Conservation (phyloP, 257 asterid species). For the Petunia axillaris region DNA sequence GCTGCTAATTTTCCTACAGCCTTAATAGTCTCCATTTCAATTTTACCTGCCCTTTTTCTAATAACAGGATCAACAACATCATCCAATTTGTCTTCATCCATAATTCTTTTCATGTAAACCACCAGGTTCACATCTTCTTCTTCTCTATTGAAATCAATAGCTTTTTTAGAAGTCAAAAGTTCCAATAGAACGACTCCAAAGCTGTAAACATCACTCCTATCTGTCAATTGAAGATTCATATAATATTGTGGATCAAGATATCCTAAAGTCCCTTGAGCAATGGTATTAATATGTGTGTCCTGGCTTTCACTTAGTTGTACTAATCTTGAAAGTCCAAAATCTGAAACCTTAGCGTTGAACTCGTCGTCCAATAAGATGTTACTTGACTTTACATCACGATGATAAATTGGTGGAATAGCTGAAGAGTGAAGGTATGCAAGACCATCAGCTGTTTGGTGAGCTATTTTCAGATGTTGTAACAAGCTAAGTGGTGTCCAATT, state of each 20-base stretch:
- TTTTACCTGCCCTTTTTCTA: conserved; percentile 47
- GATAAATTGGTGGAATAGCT: conserved; percentile 58
- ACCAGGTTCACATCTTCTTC: conserved; percentile 63
- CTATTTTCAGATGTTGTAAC: conserved; percentile 48
- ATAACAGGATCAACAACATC: conserved; percentile 50
- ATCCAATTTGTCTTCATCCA: conserved; percentile 52
- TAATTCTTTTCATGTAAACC: conserved; percentile 59
- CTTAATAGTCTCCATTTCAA: conserved; percentile 62
- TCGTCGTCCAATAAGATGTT: conserved; percentile 55
- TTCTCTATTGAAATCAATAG: conserved; percentile 59
- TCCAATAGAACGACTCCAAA: conserved; percentile 67
- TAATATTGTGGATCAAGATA: conserved; percentile 68
- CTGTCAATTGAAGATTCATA: conserved; percentile 51
- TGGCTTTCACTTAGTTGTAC: conserved; percentile 56
- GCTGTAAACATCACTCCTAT: conserved; percentile 68
- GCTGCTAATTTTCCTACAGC: conserved; percentile 62
- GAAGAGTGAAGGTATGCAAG: conserved; percentile 65
- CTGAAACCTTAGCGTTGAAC: conserved; percentile 61
- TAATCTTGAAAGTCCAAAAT: conserved; percentile 59
- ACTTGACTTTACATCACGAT: conserved; percentile 63
- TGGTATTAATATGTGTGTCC: conserved; percentile 52
- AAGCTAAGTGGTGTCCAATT: conserved; percentile 42
- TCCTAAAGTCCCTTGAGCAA: conserved; percentile 68
- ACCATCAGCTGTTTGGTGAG: conserved; percentile 51
- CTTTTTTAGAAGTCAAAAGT: conserved; percentile 54